Percentiles rank a stretch among this genome's conserved stretches.
Conservation (phyloP, 164 flowering plant species). For the Umbilicus rupestris region DNA sequence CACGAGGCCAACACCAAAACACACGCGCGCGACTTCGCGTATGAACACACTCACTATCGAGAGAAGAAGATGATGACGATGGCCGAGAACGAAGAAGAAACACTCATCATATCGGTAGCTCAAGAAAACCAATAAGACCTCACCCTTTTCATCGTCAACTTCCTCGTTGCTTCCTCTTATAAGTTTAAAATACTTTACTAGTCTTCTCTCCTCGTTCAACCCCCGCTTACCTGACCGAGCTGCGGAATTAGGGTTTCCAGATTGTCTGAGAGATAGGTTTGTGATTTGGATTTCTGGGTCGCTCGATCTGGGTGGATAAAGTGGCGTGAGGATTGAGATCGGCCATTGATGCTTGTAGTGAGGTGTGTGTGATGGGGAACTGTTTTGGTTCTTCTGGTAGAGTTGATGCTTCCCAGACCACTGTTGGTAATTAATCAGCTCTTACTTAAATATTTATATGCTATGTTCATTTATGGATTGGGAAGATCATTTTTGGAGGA, state of each 20-base stretch:
- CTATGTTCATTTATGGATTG: not conserved
- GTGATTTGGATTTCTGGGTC: not conserved
- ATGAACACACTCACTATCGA: no score
- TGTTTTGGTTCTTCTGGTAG: slow-evolving; percentile 43
- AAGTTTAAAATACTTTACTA: not conserved
- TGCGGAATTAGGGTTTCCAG: not conserved
- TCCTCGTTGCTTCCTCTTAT: not conserved
- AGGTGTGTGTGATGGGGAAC: slow-evolving; percentile 47
- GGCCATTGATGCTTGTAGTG: no score
- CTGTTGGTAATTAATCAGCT: slow-evolving; percentile 6
- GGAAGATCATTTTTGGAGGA: not conserved
- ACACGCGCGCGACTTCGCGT: no score
- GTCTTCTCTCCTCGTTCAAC: not conserved
- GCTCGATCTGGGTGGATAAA: not conserved
- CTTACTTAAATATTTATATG: not conserved
- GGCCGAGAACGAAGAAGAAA: no score
- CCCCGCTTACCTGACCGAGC: not conserved
- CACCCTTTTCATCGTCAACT: not conserved
- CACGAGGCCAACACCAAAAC: no score
- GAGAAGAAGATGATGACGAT: no score
- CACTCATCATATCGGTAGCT: no score
- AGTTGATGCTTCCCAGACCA: slow-evolving; percentile 29
- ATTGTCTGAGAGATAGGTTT: not conserved
- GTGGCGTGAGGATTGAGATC: no score
- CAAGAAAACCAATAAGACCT: not conserved